Evolutionary conservation across 768 basidiomycete genomes (phyloP), one percentile per base, ranked within the genome.

Genomic region (Leccinellum albellum): DNA sequence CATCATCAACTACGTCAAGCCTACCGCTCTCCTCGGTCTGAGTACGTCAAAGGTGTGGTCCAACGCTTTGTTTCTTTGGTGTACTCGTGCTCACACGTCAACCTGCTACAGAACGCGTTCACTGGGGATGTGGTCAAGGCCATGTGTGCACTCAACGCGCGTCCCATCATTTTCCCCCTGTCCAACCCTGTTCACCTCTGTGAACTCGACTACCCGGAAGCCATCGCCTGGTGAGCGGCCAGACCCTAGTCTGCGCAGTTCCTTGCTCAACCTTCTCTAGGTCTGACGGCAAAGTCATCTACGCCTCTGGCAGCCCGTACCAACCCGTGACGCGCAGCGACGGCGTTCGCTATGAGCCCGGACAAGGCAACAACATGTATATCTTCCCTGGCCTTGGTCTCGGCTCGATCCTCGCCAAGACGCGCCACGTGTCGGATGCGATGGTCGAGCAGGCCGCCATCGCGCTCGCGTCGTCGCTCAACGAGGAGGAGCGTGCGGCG

Each of bases 281-380:
- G 84, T 83, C 88, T 15, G 72, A 85, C 54, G 88, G 88, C 12
- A 70, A 74, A 20, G 82, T 84, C 28, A 80, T 91, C 56, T 91
- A 87, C 61, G 89, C 89, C 0, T 84, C 84, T 13, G 89, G 89
- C 4, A 83, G 81, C 49, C 89, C 89, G 0, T 91, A 89, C 75
- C 73, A 78, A 17, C 68, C 79, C 3, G 70, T 84, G 46, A 75
- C 76, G 49, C 78, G 73, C 64, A 69, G 78, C 28, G 69, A 79
- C 32, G 82, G 81, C 24, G 79, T 74, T 46, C 58, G 63, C 0
- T 74, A 82, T 59, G 83, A 86, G 59, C 82, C 89, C 1, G 87
- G 86, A 0, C 89, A 91, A 69, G 88, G 88, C 10, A 91, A 91
- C 71, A 91, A 90, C 73, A 87, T 89, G 85, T 85, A 85, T 70